These are phyloP conservation scores for Dipodascopsis uninucleata DNA, from an alignment of 805 yeast genomes.

Conservation along the genomic window DNA sequence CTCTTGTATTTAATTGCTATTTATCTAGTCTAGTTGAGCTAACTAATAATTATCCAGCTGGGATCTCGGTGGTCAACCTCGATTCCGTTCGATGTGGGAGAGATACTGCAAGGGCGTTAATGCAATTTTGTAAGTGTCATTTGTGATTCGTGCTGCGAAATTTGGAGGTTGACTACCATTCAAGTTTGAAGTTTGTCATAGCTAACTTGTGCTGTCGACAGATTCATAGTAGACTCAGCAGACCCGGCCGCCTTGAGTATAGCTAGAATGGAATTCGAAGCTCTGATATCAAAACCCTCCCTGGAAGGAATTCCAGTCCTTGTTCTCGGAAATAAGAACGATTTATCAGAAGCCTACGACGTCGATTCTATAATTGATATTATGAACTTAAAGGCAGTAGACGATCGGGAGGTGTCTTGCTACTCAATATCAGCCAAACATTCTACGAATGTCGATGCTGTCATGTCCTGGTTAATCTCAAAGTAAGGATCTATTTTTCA, in stretches of 20 bases:
- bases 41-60: conserved; percentile 29
- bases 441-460: conserved; percentile 36
- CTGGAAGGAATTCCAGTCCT: conserved; percentile 37
- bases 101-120: conserved; percentile 39
- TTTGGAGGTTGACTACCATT: no score
- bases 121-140: conserved; percentile 35
- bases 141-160: background rate
- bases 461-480: conserved; percentile 38
- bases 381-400: conserved; percentile 34
- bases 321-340: conserved; percentile 39
- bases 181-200: background rate
- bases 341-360: conserved; percentile 33
- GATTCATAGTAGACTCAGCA: conserved; percentile 39
- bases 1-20: background rate
- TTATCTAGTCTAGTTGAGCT: no score
- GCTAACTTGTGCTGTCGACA: conserved; percentile 1
- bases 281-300: conserved; percentile 33
- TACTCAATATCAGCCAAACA: conserved; percentile 40
- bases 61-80: conserved; percentile 42
- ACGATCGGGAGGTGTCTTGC: conserved; percentile 37
- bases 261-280: conserved; percentile 37
- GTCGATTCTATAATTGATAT: conserved; percentile 36
- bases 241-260: conserved; percentile 34
- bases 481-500: no score
- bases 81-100: conserved; percentile 42